Conservation (phyloP, 805 yeast species). For the Pichia eremophila region DNA sequence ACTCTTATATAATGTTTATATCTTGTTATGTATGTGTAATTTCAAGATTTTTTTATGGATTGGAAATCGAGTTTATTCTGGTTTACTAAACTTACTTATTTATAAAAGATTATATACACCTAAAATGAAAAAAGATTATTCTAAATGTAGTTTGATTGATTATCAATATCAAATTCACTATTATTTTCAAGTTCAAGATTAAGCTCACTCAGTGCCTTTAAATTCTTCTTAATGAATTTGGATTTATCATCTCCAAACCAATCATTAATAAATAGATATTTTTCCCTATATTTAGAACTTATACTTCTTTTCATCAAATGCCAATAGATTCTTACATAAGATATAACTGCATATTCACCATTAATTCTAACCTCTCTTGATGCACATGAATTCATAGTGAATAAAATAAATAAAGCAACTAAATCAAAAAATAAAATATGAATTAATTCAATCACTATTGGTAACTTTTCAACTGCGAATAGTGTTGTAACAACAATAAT, state of each 20-base stretch:
- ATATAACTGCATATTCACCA: slow-evolving; percentile 6
- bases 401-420: slow-evolving; percentile 3
- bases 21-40: too few species aligned
- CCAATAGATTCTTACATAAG: slow-evolving; percentile 9
- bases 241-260: slow-evolving; percentile 15
- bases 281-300: background rate
- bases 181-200: background rate
- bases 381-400: slow-evolving; percentile 7
- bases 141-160: background rate
- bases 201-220: background rate
- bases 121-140: too few species aligned
- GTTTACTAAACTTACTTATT: too few species aligned
- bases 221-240: slow-evolving; percentile 5
- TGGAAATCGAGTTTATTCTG: too few species aligned
- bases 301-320: background rate
- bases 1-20: too few species aligned
- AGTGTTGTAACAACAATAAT: background rate
- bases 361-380: slow-evolving; percentile 11
- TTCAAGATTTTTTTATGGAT: too few species aligned
- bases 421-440: slow-evolving; percentile 8
- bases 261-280: slow-evolving; percentile 10
- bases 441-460: slow-evolving; percentile 3
- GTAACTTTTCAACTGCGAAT: background rate
- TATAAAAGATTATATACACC: too few species aligned
- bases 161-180: background rate